A percentile compares a stretch with the other conserved stretches of the same genome.
Evolutionary conservation across 805 yeast species (phyloP).

Genomic region (Danielia oregonensis): DNA sequence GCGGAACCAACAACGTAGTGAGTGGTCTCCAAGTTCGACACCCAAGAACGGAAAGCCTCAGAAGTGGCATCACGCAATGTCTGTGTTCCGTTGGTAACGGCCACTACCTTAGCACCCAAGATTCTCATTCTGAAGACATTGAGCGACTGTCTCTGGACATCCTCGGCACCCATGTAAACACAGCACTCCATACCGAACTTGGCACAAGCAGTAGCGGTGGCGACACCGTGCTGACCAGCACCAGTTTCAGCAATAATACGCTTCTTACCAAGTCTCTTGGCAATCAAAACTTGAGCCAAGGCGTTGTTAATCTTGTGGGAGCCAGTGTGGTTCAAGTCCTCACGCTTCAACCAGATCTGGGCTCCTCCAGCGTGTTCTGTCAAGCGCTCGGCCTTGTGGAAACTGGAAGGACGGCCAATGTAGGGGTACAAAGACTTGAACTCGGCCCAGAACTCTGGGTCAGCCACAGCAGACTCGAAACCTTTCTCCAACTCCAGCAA

Average conservation of each 20-base stretch:
- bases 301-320: constrained; percentile 87
- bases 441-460: constrained; percentile 91
- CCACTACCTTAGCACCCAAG: constrained; percentile 91
- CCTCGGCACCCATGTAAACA: constrained; percentile 99
- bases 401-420: constrained; percentile 93
- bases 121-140: constrained; percentile 97
- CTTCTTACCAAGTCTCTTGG: constrained; percentile 72
- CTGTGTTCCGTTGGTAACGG: constrained; percentile 91
- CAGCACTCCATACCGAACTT: constrained; percentile 91
- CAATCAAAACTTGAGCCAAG: constrained; percentile 74
- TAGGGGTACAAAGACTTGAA: constrained; percentile 79
- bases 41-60: constrained; percentile 97
- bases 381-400: constrained; percentile 88
- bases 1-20: constrained; percentile 98
- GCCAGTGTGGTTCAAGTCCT: constrained; percentile 89
- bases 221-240: constrained; percentile 93
- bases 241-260: constrained; percentile 87
- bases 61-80: constrained; percentile 97
- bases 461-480: constrained; percentile 84
- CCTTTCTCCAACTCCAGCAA: constrained; percentile 84
- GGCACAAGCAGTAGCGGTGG: constrained; percentile 90
- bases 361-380: constrained; percentile 87
- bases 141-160: constrained; percentile 95
- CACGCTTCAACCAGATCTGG: constrained; percentile 96
- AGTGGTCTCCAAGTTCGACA: constrained; percentile 75